Evolutionary conservation across 345 rosid genomes (phyloP), one percentile per base, ranked within the genome.

Genomic region (Brassica juncea): DNA sequence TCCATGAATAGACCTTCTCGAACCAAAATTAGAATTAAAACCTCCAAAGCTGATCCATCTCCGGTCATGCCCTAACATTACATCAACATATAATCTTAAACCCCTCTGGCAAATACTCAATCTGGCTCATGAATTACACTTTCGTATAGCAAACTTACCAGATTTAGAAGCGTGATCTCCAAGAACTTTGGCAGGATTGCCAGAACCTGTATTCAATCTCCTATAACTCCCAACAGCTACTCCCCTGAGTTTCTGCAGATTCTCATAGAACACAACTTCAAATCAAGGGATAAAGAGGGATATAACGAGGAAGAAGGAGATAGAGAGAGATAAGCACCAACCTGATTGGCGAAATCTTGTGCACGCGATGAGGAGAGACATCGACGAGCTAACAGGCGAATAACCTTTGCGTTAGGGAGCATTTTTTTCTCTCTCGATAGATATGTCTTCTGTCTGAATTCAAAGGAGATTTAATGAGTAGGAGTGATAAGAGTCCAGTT

Each of bases 1-100:
- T 82, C 94, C 87, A 80, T 96, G 98, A 84, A 96, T 82, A 28
- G 82, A 88, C 72, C 98, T 88, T 15, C 85, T 37, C 11, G 88
- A 61, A 57, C 87, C 85, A 79, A 84, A 77, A 65, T 82, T 81
- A 5, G 74, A 44, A 82, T 71, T 78, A 14, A 86, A 76, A 81
- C 78, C 78, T 39, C 93, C 89, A 71, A 86, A 57, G 4, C 66
- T 77, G 81, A 88, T 76, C 86, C 89, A 79, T 78, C 64, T 85
- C 79, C 85, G 86, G 37, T 71, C 66, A 61, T 62, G 58, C 31
- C 57, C 76, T 75, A 3, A 67, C 71, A 80, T 71, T 49, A 34
- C 3, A 23, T 37, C 37, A 55, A 39, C 64, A 78, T 15, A 54
- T 15, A 15, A 23, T 30, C n/a, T 70, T 32, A 64, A 49, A 55